Base-by-base conservation (phyloP, 2,329 filamentous ascomycete species). In the Aspergillus oerlinghausenensis region DNA sequence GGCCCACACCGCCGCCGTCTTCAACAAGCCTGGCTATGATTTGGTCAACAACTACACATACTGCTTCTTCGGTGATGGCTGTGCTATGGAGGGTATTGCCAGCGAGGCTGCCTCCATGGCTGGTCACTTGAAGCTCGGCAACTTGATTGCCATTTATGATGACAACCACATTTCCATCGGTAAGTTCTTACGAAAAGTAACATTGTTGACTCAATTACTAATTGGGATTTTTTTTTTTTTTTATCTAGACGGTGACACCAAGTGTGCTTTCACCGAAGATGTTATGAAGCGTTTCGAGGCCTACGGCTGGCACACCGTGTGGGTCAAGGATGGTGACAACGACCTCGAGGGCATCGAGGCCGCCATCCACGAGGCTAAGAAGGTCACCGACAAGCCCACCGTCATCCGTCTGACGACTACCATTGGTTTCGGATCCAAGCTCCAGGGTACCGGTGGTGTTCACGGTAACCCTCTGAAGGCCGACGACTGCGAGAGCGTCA, bases 41-140 rank as follows among this genome's bases (percentile, higher is more conserved):
- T 80, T 99, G 56, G 80, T 96, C 79, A 88, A 95, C 85, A 97
- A 97, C 88, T 86, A 97, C 85, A 99, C 94, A 75, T 99, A 92
- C 81, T 81, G 78, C 79, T 96, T 97, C 85, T 90, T 99, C 74
- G 94, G 94, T 75, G 94, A 99, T 83, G 94, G 94, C 66, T 99
- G 94, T 80, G 85, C 95, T 79, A 95, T 96, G 92, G 94, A 99
- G 84, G 94, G 94, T 84, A 84, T 99, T 81, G 91, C 94, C 66
- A 85, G 86, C 73, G 94, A 99, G 83, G 93, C 94, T 70, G 90
- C 84, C 67, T 96, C 92, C 60, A 84, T 92, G 67, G 94, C 94
- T 67, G 94, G 94, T 73, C 94, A 99, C 82, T 84, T 97, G 77
- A 89, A 97, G 84, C 87, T 99, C 64, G 94, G 93, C 75, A 99